Percentiles rank a stretch among this genome's conserved stretches.
Evolutionary conservation across 805 yeast genomes (phyloP).

Genomic region (Suhomyces sp.): DNA sequence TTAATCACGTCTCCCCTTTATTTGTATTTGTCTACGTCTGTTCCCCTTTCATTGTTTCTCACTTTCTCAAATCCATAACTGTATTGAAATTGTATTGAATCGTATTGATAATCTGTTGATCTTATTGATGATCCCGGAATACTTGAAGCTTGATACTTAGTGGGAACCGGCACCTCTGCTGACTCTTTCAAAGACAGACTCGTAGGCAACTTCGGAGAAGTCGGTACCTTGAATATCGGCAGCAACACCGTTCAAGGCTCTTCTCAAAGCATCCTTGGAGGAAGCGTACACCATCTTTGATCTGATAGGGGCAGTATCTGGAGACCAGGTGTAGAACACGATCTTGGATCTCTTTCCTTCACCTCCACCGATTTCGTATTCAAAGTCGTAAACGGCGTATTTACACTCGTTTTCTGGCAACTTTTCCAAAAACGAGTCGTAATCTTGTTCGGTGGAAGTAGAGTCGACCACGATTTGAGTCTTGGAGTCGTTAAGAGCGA

Average conservation of each 20-base stretch:
- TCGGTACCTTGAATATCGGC: conserved; percentile 98
- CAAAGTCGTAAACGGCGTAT: conserved; percentile 96
- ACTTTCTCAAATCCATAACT: too few species aligned
- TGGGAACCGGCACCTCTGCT: conserved; percentile 67
- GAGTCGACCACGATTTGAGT: conserved; percentile 89
- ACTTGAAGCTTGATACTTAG: too few species aligned
- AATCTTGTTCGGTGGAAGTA: conserved; percentile 71
- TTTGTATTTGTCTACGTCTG: too few species aligned
- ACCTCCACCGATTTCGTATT: conserved; percentile 82
- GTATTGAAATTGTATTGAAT: too few species aligned
- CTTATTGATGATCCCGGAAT: too few species aligned
- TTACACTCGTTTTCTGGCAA: conserved; percentile 95
- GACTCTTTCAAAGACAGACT: conserved; percentile 86
- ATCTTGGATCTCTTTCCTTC: conserved; percentile 92
- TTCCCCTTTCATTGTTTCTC: too few species aligned
- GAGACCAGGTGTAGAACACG: conserved; percentile 85
- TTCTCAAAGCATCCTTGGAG: conserved; percentile 96
- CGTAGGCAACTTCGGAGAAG: conserved; percentile 94
- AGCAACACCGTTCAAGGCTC: conserved; percentile 93
- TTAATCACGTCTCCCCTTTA: too few species aligned
- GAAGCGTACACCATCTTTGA: conserved; percentile 98
- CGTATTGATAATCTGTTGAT: too few species aligned
- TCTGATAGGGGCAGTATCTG: conserved; percentile 95
- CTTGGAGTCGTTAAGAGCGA: conserved; percentile 76
- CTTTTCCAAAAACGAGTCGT: conserved; percentile 82